Base-by-base conservation (phyloP, 371 early-diverging fungal species). In the Circinella umbellata region DNA sequence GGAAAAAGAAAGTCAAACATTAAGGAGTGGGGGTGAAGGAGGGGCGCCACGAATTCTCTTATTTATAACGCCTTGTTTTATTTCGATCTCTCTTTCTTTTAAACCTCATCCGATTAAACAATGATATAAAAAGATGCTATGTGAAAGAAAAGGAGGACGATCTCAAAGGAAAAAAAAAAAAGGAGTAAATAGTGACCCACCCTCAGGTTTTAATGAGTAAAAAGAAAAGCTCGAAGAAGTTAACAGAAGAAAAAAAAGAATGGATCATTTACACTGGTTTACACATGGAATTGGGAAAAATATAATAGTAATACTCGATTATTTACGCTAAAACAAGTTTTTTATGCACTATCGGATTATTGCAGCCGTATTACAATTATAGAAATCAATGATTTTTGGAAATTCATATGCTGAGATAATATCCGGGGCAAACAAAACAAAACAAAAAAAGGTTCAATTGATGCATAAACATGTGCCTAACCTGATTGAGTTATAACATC, bases 261-360 rank as follows among this genome's bases (percentile, higher is more conserved):
- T 27, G 27, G 27, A 27, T 27, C 27, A 27, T 27, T 27, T 27
- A 27, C 27, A 27, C 27, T 27, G 27, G 0, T 54, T 15, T 54
- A n/a, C 54, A 54, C 54, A 54, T 54, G 11, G 54, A 54, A 54
- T 15, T 54, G 20, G 47, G 54, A 54, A 54, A 54, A n/a, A 0
- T 1, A 27, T 27, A 27, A 27, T 27, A 27, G 2, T 27, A 27
- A 1, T 27, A 27, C 27, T 27, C 27, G 27, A 27, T 54, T 54
- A 11, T 15, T n/a, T 54, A n/a, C 54, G 27, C 57, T 57, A 57
- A 57, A 57, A 57, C 57, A 57, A 57, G 57, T 57, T 57, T 57
- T 57, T 57, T 57, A 57, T 57, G 57, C 57, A 57, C 57, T 57
- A 27, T 34, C 20, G 57, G 57, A 57, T 57, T 57, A 27, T 57